These are phyloP conservation scores for Amanita exitialis DNA, from an alignment of 768 basidiomycete genomes.

Conservation along the genomic window DNA sequence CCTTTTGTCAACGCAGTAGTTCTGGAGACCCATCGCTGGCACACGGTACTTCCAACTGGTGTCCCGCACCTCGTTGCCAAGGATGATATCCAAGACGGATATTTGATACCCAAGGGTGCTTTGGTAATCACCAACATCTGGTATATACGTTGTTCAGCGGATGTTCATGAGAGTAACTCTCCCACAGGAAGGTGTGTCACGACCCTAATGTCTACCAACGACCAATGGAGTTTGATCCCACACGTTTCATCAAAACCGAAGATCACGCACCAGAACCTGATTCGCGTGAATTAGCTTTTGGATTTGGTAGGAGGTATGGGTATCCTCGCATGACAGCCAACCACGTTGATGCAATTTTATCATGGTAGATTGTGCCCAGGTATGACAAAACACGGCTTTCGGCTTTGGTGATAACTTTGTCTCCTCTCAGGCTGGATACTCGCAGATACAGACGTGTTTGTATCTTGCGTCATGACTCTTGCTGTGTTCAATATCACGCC, in stretches of 20 bases:
- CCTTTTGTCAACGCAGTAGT: slow-evolving; percentile 31
- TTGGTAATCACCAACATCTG: slow-evolving; percentile 25
- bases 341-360: background rate
- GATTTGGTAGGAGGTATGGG: slow-evolving; percentile 39
- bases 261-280: slow-evolving; percentile 29
- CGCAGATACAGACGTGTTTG: slow-evolving; percentile 33
- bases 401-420: background rate
- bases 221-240: slow-evolving; percentile 35
- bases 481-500: slow-evolving; percentile 30
- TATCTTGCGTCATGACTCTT: slow-evolving; percentile 29
- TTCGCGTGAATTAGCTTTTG: slow-evolving; percentile 36
- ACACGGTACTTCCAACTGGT: slow-evolving; percentile 20
- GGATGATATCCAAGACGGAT: slow-evolving; percentile 33
- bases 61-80: slow-evolving; percentile 31
- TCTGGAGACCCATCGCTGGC: slow-evolving; percentile 28
- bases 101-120: slow-evolving; percentile 32
- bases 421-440: slow-evolving; percentile 13
- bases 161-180: background rate
- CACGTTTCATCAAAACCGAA: slow-evolving; percentile 30
- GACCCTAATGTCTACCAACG: slow-evolving; percentile 31
- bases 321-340: background rate
- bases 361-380: slow-evolving; percentile 26
- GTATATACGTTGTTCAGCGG: slow-evolving; percentile 8
- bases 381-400: slow-evolving; percentile 3
- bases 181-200: slow-evolving; percentile 28